Conservation (phyloP, 805 yeast genomes). For the Metschnikowia proteae region DNA sequence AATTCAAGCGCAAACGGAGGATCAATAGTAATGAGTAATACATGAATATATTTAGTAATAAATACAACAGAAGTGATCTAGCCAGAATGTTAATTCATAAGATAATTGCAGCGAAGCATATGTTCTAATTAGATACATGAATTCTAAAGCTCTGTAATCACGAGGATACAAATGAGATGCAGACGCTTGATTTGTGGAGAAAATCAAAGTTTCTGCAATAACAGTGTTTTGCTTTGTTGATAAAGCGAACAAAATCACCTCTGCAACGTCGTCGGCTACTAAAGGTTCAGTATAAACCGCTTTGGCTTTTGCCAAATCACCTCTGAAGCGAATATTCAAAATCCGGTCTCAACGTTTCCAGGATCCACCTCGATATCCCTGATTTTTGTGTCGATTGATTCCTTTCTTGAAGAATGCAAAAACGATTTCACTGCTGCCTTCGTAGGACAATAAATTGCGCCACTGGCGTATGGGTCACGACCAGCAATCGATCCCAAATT, state of each 20-base stretch:
- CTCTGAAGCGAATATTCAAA: conserved; percentile 58
- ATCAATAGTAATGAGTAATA: too few species aligned
- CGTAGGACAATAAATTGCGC: conserved; percentile 73
- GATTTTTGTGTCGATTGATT: conserved; percentile 63
- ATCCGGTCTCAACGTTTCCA: conserved; percentile 78
- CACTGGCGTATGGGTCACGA: conserved; percentile 75
- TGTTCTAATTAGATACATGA: too few species aligned
- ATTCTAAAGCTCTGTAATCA: neutral
- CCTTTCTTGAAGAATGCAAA: conserved; percentile 69
- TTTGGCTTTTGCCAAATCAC: conserved; percentile 58
- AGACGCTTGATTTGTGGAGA: conserved; percentile 83
- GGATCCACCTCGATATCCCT: conserved; percentile 75
- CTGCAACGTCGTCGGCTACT: conserved; percentile 71
- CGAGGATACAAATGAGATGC: conserved; percentile 53
- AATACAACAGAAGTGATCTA: too few species aligned
- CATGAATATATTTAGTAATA: too few species aligned
- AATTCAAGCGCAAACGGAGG: too few species aligned
- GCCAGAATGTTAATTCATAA: too few species aligned
- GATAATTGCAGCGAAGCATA: too few species aligned
- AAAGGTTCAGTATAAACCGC: conserved; percentile 71
- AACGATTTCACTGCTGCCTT: conserved; percentile 71
- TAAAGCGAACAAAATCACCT: conserved; percentile 61
- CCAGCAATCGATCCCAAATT: conserved; percentile 79
- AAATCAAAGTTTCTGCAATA: conserved; percentile 75
- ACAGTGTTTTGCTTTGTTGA: conserved; percentile 70